Percentiles rank a stretch among this genome's conserved stretches.
Evolutionary conservation across 78 protist species (phyloP).

Genomic region (Pelomyxa schiedti): DNA sequence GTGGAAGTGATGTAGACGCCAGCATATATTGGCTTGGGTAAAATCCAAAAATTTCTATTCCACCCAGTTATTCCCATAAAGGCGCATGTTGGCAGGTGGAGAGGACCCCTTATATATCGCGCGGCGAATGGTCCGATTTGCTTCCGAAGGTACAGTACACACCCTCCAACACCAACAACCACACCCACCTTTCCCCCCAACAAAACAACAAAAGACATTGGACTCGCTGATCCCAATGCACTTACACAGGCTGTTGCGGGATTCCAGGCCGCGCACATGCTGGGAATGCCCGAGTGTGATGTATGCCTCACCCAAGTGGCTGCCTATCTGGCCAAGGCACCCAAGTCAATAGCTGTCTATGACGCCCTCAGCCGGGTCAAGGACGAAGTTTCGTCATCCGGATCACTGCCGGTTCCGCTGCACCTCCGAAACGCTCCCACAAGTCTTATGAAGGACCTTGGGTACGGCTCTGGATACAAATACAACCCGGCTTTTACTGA

Average conservation of each 20-base stretch:
- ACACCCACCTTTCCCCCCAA: background rate
- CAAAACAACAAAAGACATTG: slow-evolving; percentile 54
- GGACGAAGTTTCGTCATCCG: background rate
- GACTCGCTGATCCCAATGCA: slow-evolving; percentile 50
- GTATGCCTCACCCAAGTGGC: slow-evolving; percentile 35
- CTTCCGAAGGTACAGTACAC: too few species aligned
- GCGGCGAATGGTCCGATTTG: slow-evolving; percentile 46
- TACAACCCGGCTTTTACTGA: slow-evolving; percentile 42
- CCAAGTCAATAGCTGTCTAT: slow-evolving; percentile 46
- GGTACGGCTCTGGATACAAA: slow-evolving; percentile 47
- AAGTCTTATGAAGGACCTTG: slow-evolving; percentile 22
- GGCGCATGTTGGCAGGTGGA: background rate
- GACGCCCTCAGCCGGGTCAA: slow-evolving; percentile 12
- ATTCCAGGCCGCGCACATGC: slow-evolving; percentile 30
- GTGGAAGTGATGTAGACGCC: slow-evolving; percentile 61
- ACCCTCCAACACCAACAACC: too few species aligned
- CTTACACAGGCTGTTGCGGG: slow-evolving; percentile 38
- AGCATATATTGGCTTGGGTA: slow-evolving; percentile 40
- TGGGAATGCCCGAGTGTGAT: slow-evolving; percentile 65
- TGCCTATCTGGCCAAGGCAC: slow-evolving; percentile 52
- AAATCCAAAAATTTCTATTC: too few species aligned
- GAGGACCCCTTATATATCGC: slow-evolving; percentile 5
- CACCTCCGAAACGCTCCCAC: slow-evolving; percentile 73
- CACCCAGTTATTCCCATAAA: too few species aligned
- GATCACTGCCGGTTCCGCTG: slow-evolving; percentile 53